Evolutionary conservation across 2,329 filamentous ascomycete species (phyloP).

Genomic region (Parastagonospora avenae): DNA sequence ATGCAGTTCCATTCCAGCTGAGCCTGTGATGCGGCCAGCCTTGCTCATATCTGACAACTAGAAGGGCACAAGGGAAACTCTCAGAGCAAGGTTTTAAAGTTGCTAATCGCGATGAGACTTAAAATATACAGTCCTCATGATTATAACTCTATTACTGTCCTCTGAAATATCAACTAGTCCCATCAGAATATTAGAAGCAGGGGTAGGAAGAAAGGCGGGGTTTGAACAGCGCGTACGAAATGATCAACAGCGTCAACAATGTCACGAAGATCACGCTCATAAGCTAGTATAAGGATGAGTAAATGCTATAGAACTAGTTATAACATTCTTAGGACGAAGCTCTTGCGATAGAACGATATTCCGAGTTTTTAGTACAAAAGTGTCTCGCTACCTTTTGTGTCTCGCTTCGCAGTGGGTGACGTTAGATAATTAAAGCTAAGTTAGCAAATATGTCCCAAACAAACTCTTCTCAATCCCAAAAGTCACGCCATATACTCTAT

Average conservation of each 20-base stretch:
- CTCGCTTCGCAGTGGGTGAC: neutral
- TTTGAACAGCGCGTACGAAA: neutral
- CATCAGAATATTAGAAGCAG: neutral
- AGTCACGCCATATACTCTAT: too few species aligned
- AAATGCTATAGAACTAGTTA: neutral
- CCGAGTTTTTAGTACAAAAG: conserved; percentile 1
- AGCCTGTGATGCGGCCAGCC: too few species aligned
- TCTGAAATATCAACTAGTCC: neutral
- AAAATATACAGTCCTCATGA: neutral
- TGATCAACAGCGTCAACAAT: conserved; percentile 1
- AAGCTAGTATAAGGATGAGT: neutral
- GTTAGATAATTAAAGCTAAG: neutral
- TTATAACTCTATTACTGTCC: neutral
- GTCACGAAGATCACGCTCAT: conserved; percentile 1
- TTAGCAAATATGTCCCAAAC: too few species aligned
- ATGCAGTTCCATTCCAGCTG: too few species aligned
- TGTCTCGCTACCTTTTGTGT: neutral
- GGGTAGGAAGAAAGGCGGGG: neutral
- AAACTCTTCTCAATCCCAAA: too few species aligned
- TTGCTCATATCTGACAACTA: too few species aligned
- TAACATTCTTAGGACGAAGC: neutral
- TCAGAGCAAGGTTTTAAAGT: neutral
- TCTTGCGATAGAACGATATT: neutral
- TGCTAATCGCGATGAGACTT: neutral
- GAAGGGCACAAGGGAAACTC: neutral